Percentiles rank a stretch among this genome's conserved stretches.
These are phyloP conservation scores for Xylariomycetidae sp. DNA, from an alignment of 2,329 filamentous ascomycete genomes.

Conservation along the genomic window DNA sequence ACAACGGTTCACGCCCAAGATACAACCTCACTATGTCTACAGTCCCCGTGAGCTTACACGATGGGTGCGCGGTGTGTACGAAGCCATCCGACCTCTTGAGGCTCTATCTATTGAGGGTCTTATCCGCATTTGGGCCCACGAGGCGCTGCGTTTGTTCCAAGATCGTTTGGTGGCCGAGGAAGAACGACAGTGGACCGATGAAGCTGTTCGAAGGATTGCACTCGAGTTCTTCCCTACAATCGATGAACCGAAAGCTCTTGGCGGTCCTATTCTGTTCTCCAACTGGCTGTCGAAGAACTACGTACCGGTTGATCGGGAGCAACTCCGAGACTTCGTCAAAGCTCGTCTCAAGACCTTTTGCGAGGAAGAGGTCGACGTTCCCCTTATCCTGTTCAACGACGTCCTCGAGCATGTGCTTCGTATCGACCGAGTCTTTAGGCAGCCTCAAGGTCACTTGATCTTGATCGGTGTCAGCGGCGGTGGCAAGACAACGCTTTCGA, in stretches of 20 bases:
- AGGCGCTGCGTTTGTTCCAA: conserved; percentile 92
- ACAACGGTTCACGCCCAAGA: conserved; percentile 87
- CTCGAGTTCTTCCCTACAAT: conserved; percentile 93
- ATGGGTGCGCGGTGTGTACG: conserved; percentile 96
- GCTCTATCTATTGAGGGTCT: conserved; percentile 82
- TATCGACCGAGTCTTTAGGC: conserved; percentile 96
- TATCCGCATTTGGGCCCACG: conserved; percentile 95
- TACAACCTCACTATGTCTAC: conserved; percentile 98
- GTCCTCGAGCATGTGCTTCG: conserved; percentile 96
- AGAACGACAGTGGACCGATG: conserved; percentile 91
- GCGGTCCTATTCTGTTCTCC: conserved; percentile 92
- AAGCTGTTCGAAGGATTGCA: conserved; percentile 79
- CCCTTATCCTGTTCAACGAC: conserved; percentile 98
- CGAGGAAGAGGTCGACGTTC: conserved; percentile 98
- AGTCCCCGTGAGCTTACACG: conserved; percentile 95
- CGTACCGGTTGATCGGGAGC: conserved; percentile 89
- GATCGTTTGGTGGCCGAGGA: conserved; percentile 93
- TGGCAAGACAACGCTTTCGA: conserved; percentile 95
- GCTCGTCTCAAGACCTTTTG: conserved; percentile 96
- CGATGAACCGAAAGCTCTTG: conserved; percentile 80
- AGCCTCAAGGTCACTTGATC: conserved; percentile 96
- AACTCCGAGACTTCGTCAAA: conserved; percentile 94
- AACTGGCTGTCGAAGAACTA: conserved; percentile 99
- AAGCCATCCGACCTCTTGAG: conserved; percentile 90
- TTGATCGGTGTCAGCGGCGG: conserved; percentile 97